phyloP scores from a whole-genome alignment of 192 early-diverging fungal genomes.

The Coemansia sp. region DNA sequence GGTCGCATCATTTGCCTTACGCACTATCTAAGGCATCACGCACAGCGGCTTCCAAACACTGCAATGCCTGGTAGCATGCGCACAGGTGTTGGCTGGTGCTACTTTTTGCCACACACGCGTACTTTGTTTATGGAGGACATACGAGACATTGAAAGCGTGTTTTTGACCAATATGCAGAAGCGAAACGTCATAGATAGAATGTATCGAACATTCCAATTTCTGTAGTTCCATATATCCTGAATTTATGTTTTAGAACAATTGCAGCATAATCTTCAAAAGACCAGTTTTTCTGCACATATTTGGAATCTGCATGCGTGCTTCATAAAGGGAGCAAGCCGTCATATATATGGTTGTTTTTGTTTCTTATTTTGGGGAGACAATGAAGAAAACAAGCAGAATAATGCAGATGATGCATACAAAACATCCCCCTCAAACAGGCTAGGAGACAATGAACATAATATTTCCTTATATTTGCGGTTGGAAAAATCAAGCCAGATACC shows the following conservation, averaged over 20 bases:
- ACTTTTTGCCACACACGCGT: conserved; percentile 56
- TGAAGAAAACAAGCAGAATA: too few species aligned
- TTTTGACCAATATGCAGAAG: conserved; percentile 57
- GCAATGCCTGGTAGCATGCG: conserved; percentile 21
- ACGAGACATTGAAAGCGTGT: conserved; percentile 69
- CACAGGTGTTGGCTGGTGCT: conserved; percentile 26
- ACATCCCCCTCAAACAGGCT: too few species aligned
- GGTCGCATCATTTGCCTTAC: conserved; percentile 50
- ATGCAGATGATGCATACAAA: too few species aligned
- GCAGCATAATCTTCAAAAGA: too few species aligned
- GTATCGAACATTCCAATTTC: conserved; percentile 66
- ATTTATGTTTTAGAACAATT: neutral
- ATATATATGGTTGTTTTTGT: neutral
- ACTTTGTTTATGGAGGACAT: conserved; percentile 76
- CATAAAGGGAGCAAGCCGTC: neutral
- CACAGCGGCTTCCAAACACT: conserved; percentile 31
- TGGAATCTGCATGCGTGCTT: too few species aligned
- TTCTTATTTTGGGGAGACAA: neutral
- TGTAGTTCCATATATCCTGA: conserved; percentile 5
- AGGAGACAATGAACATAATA: too few species aligned
- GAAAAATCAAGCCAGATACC: too few species aligned
- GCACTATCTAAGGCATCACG: conserved; percentile 64
- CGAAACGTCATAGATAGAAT: conserved; percentile 63
- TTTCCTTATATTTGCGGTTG: too few species aligned
- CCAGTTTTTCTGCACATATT: too few species aligned